Evolutionary conservation across 345 rosid species (phyloP), one percentile per base, ranked within the genome.

Genomic region (Dipteronia dyeriana): DNA sequence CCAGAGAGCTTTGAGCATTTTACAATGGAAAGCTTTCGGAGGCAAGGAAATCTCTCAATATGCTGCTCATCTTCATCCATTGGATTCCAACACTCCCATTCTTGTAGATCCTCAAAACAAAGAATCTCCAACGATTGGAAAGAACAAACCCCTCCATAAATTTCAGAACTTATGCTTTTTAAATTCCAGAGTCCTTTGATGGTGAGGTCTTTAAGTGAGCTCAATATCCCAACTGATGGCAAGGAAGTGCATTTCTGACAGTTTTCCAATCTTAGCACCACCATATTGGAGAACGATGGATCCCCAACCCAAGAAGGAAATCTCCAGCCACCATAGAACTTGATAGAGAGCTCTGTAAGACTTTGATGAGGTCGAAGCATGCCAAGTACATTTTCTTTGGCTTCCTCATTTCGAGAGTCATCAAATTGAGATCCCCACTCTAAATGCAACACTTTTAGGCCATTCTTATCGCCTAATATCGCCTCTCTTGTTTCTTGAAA

Each of bases 81-180:
- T 9, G 57, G 29, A 6, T 73, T 54, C 76, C 76, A 73, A 22
- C 13, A 25, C 5, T 60, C 57, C 67, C 56, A 60, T 22, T 45
- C 68, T 9, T 4, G 9, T 54, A 73, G 7, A 43, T 60, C 5
- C 41, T 41, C 57, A 14, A 61, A 57, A 61, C 10, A 7, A 60
- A 73, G 76, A 73, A 31, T 61, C 56, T 73, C 76, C 31, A 73
- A 41, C 12, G 68, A 39, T 60, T 25, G 76, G 29, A 60, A 73
- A 8, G 39, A 71, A 29, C 41, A 60, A 41, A 7, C 16, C 13
- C 29, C 22, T 12, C 67, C 76, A 20, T 22, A 73, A 23, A 73
- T 22, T 3, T 60, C 68, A 17, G 22, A 60, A 60, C 57, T 8
- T 8, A 73, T 73, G 38, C 6, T 6, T 25, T 63, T 47, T 29